Base-by-base conservation (phyloP, 2,329 filamentous ascomycete genomes). In the Diplodia intermedia region DNA sequence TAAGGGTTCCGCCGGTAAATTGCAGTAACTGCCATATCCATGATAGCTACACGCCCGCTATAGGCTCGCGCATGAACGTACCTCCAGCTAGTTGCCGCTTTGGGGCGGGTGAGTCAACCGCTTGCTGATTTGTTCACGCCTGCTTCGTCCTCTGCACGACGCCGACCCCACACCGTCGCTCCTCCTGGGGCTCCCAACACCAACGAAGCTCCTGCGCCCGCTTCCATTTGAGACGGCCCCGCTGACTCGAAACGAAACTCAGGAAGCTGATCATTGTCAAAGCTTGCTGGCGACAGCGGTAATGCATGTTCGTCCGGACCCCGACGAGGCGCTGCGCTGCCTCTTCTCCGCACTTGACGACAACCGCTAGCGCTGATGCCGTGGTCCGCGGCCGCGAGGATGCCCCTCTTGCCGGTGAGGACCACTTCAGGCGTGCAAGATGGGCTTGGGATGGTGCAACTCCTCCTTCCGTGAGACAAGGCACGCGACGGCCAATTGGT, bases 281-380 rank as follows among this genome's bases (percentile, higher is more conserved):
- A 36, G 47, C 47, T 63, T 31, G 8, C 23, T 63, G 60, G 23
- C 52, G 47, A 52, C 60, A 31, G 60, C 47, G 26, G 50, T 36
- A 18, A 61, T 43, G 23, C n/a, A 12, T 29, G 29, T 38, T 29
- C 47, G 12, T 11, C 36, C 55, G 57, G 14, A 38, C 20, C 57
- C 18, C 38, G 26, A 47, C 18, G 49, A 26, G 40, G 40, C 26
- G 57, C 57, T 49, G 57, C 40, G 57, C 57, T 26, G 40, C 38
- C 26, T 63, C 60, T 63, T 63, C 60, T 63, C 60, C 60, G 60
- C 60, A 52, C 47, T 38, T 38, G 60, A 52, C 47, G 47, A n/a
- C 60, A 26, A 15, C 29, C n/a, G 8, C 47, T 63, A 52, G 43
- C 47, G 60, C 60, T 40, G 60, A 36, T 63, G 47, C 43, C 33